Percentiles rank a stretch among this genome's conserved stretches.
Conservation (phyloP, 257 asterid genomes). For the Galeopsis tetrahit region DNA sequence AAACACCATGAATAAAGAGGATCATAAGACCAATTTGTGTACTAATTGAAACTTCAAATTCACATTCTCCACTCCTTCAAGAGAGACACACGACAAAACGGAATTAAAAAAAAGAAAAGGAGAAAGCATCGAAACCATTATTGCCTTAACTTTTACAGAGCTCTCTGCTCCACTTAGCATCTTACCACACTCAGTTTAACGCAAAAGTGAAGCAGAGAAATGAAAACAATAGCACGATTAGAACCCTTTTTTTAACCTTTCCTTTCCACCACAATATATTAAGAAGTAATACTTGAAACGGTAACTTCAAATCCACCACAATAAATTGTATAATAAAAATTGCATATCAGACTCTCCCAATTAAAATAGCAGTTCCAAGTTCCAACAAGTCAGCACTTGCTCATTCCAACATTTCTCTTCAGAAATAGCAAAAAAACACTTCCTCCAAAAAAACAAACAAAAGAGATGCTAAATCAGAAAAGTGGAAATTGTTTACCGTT, state of each 20-base stretch:
- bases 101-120: no score
- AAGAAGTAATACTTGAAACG: neutral
- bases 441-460: neutral
- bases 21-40: conserved; percentile 1
- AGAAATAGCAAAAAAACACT: neutral
- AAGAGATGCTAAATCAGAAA: conserved; percentile 6
- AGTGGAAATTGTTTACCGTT: conserved; percentile 40
- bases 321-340: neutral
- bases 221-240: neutral
- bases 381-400: neutral
- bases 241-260: neutral
- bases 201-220: conserved; percentile 15
- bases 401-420: conserved; percentile 23
- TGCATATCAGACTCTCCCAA: neutral
- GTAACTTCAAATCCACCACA: conserved; percentile 26
- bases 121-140: conserved; percentile 9
- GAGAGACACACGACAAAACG: neutral
- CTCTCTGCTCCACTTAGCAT: neutral
- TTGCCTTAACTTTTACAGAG: neutral
- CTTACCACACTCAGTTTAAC: neutral
- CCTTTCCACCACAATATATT: neutral
- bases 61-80: neutral
- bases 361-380: neutral
- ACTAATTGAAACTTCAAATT: conserved; percentile 6
- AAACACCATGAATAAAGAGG: conserved; percentile 20